Evolutionary conservation across 768 basidiomycete species (phyloP).

Genomic region (Serpula lacrymans): DNA sequence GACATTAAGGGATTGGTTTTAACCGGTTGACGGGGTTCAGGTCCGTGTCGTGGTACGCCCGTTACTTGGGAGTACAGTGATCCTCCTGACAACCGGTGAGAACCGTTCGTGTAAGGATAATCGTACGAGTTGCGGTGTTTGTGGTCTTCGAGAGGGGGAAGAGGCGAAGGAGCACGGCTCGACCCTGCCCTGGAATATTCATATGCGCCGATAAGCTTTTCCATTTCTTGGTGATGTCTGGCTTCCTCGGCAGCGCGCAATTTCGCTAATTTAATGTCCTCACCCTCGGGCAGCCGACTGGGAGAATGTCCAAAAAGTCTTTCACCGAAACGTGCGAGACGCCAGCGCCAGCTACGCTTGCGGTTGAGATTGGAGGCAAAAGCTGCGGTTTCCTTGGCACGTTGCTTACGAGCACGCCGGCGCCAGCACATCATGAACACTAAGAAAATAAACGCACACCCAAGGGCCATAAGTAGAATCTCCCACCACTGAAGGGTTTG

Average conservation of each 20-base stretch:
- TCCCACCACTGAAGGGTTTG: constrained; percentile 72
- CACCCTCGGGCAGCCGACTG: constrained; percentile 26
- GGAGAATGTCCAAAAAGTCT: constrained; percentile 50
- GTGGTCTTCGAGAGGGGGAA: constrained; percentile 35
- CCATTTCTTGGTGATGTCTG: constrained; percentile 44
- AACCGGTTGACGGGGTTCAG: constrained; percentile 75
- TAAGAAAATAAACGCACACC: constrained; percentile 76
- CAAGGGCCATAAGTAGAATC: constrained; percentile 79
- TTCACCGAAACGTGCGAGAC: constrained; percentile 55
- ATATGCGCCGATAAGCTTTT: constrained; percentile 48
- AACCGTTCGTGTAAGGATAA: constrained; percentile 18
- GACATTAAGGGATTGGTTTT: constrained; percentile 43
- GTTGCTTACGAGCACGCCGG: constrained; percentile 62
- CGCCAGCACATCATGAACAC: constrained; percentile 67
- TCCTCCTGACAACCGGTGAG: constrained; percentile 39
- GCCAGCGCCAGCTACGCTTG: constrained; percentile 50
- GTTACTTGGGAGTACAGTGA: constrained; percentile 72
- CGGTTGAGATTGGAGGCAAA: constrained; percentile 59
- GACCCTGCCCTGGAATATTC: constrained; percentile 43
- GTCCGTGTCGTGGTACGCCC: constrained; percentile 53
- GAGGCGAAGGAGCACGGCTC: constrained; percentile 37
- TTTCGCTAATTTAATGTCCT: constrained; percentile 51
- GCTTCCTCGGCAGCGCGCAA: constrained; percentile 50
- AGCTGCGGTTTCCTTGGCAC: constrained; percentile 59
- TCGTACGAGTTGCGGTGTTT: constrained; percentile 20